Base-by-base conservation (phyloP, 495 filamentous ascomycete genomes). In the Chlorociboria aeruginascens region DNA sequence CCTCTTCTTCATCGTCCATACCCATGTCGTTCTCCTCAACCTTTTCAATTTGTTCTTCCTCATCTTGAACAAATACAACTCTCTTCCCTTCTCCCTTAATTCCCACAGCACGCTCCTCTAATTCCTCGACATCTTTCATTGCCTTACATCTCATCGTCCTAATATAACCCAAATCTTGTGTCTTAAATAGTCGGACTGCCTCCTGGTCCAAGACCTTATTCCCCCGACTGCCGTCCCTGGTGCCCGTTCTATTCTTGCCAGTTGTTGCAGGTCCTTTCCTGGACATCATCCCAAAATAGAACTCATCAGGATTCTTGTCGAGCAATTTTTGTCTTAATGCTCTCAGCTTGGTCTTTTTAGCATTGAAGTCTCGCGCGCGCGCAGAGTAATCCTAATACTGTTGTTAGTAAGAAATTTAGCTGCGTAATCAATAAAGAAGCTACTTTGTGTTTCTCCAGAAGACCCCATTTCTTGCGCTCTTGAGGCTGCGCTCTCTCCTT, bases 261-360 rank as follows among this genome's bases (percentile, higher is more conserved):
- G 34, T 46, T 0, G 48, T 50, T 8, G 65, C 49, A 7, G 65
- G 65, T 13, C 71, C 70, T 30, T 61, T 57, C 31, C 71, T 69
- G 42, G 69, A 74, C 64, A 93, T 75, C 92, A 98, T 98, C 20
- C 81, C 83, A 60, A 86, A 95, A 66, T 85, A 81, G 70, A 97
- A 98, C 65, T 95, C 89, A 78, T 98, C 92, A 35, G 89, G 87
- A 64, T 98, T 97, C 52, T 86, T 82, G 36, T 92, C 79, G 47
- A 76, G 72, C 17, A 83, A 90, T 66, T 95, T 95, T 50, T 82
- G 72, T 53, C 80, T 74, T 13, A 98, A 78, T 2, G 77, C 73
- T 61, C 83, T 82, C 37, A 96, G 71, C 29, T 82, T 79, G n/a
- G 69, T 68, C 61, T 93, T 83, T 62, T 98, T 97, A 55, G 66